A percentile compares a stretch with the other conserved stretches of the same genome.
These are phyloP conservation scores for Marchantia paleacea DNA, from an alignment of 225 moss, liverwort and hornwort species.

Conservation along the genomic window DNA sequence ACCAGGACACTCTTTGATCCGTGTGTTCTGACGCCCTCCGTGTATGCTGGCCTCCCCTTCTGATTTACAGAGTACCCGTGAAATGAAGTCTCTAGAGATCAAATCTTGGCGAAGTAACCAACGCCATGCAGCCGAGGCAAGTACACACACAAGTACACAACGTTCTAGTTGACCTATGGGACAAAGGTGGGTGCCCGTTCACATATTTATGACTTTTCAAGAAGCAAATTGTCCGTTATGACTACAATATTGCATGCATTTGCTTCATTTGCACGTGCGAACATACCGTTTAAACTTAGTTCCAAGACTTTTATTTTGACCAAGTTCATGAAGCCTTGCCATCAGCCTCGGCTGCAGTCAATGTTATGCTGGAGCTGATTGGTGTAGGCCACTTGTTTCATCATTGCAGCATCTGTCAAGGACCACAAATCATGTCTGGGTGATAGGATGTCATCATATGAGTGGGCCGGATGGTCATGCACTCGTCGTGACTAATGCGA, in stretches of 20 bases:
- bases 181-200: background rate
- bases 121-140: background rate
- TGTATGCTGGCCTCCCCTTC: background rate
- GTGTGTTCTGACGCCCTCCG: too few relatives aligned
- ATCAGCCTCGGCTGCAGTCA: background rate
- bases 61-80: background rate
- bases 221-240: too few relatives aligned
- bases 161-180: background rate
- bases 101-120: background rate
- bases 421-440: background rate
- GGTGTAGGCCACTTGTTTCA: background rate
- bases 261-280: too few relatives aligned
- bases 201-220: too few relatives aligned
- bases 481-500: background rate
- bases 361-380: background rate
- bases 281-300: too few relatives aligned
- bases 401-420: background rate
- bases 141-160: background rate
- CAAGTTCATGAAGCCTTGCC: too few relatives aligned
- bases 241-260: too few relatives aligned
- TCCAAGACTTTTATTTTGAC: too few relatives aligned
- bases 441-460: constrained; percentile 4
- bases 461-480: background rate
- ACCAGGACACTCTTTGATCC: too few relatives aligned
- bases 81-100: background rate